Base-by-base conservation (phyloP, 768 basidiomycete species). In the Thelephora aurantiotincta region DNA sequence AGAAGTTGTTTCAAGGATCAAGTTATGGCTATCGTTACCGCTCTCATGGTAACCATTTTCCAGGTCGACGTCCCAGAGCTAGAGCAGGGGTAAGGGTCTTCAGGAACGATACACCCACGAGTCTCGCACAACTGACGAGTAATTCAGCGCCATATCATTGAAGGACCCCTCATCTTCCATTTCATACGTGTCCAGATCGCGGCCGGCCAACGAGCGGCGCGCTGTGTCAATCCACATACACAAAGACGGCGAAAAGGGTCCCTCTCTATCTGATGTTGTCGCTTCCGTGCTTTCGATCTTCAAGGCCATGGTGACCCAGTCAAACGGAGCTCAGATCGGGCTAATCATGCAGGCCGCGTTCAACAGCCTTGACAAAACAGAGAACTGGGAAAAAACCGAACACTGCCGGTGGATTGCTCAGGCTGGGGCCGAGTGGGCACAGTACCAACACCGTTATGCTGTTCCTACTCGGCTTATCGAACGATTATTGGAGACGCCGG, bases 371-470 rank as follows among this genome's bases (percentile, higher is more conserved):
- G 77, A 86, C 37, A 65, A 70, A 9, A 63, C 71, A 6, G 59
- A 69, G 22, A 73, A 74, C 18, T 96, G 92, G 92, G 57, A 55
- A 14, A 75, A 78, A 51, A 54, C 73, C 0, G 74, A 78, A 6
- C 79, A 89, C 55, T 93, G 82, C 57, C 74, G 78, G 48, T 97
- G 91, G 91, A 70, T 89, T 49, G 77, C 82, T 11, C 74, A 78
- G 49, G 80, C 75, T 56, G 71, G 76, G 5, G 78, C 79, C n/a
- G 82, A 88, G 55, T 93, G 88, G 85, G 75, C 86, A 5, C 88
- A 86, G 58, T 89, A 93, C 53, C 93, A 93, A 59, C 93, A 93
- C 62, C 83, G 93, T 20, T 94, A 87, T 57, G 83, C 82, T 20
- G 77, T 96, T 6, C 88, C 92, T 2, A 86, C 88, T 1, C 76